A percentile compares a stretch with the other conserved stretches of the same genome.
Evolutionary conservation across 2,329 filamentous ascomycete genomes (phyloP).

Genomic region (Talaromyces verruculosus): DNA sequence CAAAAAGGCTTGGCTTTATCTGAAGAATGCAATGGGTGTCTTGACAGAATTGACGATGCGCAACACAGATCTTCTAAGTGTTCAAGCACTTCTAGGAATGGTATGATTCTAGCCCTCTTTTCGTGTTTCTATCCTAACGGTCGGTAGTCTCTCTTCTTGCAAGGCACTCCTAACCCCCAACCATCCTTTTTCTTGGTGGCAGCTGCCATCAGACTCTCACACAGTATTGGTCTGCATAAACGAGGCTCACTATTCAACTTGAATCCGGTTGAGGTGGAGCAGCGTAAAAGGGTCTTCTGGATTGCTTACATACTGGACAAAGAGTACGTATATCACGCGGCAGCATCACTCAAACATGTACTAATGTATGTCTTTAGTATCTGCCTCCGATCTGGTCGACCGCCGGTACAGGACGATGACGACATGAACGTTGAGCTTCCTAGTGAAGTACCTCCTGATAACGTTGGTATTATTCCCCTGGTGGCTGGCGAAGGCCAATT

Average conservation of each 20-base stretch:
- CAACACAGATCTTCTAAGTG: slow-evolving; percentile 90
- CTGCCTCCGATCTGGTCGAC: slow-evolving; percentile 69
- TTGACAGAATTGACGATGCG: slow-evolving; percentile 92
- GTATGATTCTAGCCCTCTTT: slow-evolving; percentile 37
- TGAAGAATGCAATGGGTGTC: slow-evolving; percentile 95
- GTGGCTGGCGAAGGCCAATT: slow-evolving; percentile 87
- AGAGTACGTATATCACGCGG: slow-evolving; percentile 49
- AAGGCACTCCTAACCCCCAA: slow-evolving; percentile 94
- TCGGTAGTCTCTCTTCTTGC: slow-evolving; percentile 73
- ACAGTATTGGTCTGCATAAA: slow-evolving; percentile 95
- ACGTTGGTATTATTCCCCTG: slow-evolving; percentile 90
- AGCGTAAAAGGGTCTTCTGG: slow-evolving; percentile 77
- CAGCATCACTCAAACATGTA: background rate
- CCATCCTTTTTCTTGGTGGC: slow-evolving; percentile 89
- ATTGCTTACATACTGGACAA: slow-evolving; percentile 73
- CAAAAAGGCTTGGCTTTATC: slow-evolving; percentile 87
- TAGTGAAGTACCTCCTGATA: slow-evolving; percentile 84
- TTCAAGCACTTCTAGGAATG: slow-evolving; percentile 92
- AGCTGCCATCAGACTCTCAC: slow-evolving; percentile 83
- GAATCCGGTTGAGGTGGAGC: slow-evolving; percentile 90
- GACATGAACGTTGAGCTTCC: slow-evolving; percentile 96
- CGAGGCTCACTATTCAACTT: slow-evolving; percentile 88
- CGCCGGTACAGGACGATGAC: slow-evolving; percentile 71
- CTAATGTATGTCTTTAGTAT: slow-evolving; percentile 46
- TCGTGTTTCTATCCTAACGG: slow-evolving; percentile 19